These are phyloP conservation scores for Zea luxurians DNA, from an alignment of 176 grass and related monocot genomes.

Conservation along the genomic window DNA sequence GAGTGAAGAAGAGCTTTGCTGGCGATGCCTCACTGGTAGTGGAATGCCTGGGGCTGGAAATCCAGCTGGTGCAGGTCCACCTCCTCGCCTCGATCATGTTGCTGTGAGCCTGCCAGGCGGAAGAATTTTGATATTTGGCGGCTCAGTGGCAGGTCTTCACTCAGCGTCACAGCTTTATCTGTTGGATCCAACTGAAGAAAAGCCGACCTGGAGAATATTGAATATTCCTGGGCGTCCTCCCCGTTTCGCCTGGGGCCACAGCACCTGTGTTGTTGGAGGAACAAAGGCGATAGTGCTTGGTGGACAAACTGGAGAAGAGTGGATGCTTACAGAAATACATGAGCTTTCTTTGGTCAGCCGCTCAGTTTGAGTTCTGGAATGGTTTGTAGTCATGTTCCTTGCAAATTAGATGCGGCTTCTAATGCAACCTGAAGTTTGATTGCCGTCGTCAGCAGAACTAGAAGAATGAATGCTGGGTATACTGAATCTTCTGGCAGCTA, in stretches of 20 bases:
- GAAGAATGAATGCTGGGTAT: background rate
- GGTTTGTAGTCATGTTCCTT: constrained; percentile 11
- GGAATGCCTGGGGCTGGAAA: constrained; percentile 91
- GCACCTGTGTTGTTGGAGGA: constrained; percentile 83
- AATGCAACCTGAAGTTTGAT: constrained; percentile 20
- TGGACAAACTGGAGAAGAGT: constrained; percentile 93
- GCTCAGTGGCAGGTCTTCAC: constrained; percentile 89
- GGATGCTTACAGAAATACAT: constrained; percentile 91
- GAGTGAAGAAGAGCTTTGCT: constrained; percentile 81
- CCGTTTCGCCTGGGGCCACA: constrained; percentile 85
- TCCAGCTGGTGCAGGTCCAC: constrained; percentile 78
- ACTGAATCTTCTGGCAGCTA: constrained; percentile 25
- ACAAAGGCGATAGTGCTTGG: constrained; percentile 87
- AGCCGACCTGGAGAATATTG: constrained; percentile 85
- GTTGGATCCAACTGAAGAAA: constrained; percentile 90
- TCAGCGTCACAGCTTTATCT: constrained; percentile 85
- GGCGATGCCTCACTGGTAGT: constrained; percentile 84
- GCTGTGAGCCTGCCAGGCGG: constrained; percentile 79
- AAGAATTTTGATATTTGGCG: constrained; percentile 84
- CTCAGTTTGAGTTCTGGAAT: constrained; percentile 38
- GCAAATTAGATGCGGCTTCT: background rate
- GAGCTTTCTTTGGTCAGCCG: constrained; percentile 70
- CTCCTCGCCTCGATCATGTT: constrained; percentile 89
- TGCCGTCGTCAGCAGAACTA: constrained; percentile 8
- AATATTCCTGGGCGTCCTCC: constrained; percentile 81